Base-by-base conservation (phyloP, 208 protist species). In the Novymonas esmeraldas region DNA sequence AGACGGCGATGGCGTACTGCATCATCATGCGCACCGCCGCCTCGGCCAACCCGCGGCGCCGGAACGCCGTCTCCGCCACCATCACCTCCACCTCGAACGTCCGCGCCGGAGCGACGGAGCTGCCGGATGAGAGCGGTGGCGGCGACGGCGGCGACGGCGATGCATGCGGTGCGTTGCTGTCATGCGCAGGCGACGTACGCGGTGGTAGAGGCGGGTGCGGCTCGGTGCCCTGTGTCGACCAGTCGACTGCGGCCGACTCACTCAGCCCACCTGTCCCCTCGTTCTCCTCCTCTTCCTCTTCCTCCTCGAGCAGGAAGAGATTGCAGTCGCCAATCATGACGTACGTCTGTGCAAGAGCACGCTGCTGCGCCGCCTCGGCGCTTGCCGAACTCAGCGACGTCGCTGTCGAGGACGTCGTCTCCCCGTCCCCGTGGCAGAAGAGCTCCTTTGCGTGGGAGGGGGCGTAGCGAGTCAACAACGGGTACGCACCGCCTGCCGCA, bases 281-380 rank as follows among this genome's bases (percentile, higher is more conserved):
- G 1, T 63, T 41, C 20, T 51, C 75, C 1, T 70, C 73, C 6
- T 56, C 48, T 1, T 66, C 50, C n/a, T 82, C 78, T 42, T 70
- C 75, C 28, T 61, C 55, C 6, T 44, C 24, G 24, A 91, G 70
- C 31, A 95, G 42, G 52, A 98, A 97, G 11, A 95, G 64, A 71
- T 97, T 98, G 79, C 92, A 94, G 68, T 98, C 95, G 0, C 95
- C 95, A 44, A 95, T 76, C 90, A 95, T 89, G 13, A 75, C 63
- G 33, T 72, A 87, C 20, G 63, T 31, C 41, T 62, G 63, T 14
- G 36, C 51, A 5, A 38, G 42, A 20, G 56, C 50, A 31, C 22
- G 49, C 29, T 10, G 24, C 36, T 28, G n/a, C 44, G 31, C 34
- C 48, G 42, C 46, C 16, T 28, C 34, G 28, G 9, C 26, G 31